These are phyloP conservation scores for Macrolepiota fuliginosa DNA, from an alignment of 768 basidiomycete genomes.

Conservation along the genomic window DNA sequence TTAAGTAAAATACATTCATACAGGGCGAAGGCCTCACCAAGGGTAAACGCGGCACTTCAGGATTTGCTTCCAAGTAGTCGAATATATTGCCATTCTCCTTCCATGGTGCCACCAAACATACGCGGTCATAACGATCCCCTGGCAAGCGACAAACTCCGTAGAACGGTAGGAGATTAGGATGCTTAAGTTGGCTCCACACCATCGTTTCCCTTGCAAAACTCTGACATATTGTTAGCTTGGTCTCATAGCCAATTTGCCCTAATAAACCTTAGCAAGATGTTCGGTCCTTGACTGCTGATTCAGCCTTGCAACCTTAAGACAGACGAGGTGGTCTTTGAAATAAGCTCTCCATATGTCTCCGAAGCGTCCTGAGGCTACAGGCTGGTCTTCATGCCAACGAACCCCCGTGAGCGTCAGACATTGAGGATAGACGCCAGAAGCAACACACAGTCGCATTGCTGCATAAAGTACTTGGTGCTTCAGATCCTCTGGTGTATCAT, in stretches of 20 bases:
- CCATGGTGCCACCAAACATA: slow-evolving; percentile 17
- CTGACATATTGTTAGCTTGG: background rate
- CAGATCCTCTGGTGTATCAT: background rate
- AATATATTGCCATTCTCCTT: slow-evolving; percentile 14
- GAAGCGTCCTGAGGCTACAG: slow-evolving; percentile 22
- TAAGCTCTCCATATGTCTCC: slow-evolving; percentile 26
- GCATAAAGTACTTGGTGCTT: background rate
- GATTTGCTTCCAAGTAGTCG: slow-evolving; percentile 8
- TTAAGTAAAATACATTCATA: background rate
- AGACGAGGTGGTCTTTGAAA: slow-evolving; percentile 19
- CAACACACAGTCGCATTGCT: slow-evolving; percentile 18
- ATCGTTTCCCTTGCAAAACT: slow-evolving; percentile 12
- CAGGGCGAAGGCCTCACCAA: background rate
- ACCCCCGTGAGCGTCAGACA: slow-evolving; percentile 22
- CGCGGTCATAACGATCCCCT: background rate
- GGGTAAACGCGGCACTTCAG: background rate
- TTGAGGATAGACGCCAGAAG: slow-evolving; percentile 24
- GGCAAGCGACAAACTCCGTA: slow-evolving; percentile 15
- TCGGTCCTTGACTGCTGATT: slow-evolving; percentile 19
- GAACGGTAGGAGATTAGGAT: slow-evolving; percentile 15
- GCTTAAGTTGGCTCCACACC: slow-evolving; percentile 13
- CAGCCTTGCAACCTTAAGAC: slow-evolving; percentile 24
- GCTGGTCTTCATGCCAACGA: slow-evolving; percentile 5
- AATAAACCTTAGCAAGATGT: slow-evolving; percentile 21
- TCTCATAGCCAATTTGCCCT: background rate